Conservation (phyloP, 2,329 filamentous ascomycete genomes). For the Aureobasidium sp. region DNA sequence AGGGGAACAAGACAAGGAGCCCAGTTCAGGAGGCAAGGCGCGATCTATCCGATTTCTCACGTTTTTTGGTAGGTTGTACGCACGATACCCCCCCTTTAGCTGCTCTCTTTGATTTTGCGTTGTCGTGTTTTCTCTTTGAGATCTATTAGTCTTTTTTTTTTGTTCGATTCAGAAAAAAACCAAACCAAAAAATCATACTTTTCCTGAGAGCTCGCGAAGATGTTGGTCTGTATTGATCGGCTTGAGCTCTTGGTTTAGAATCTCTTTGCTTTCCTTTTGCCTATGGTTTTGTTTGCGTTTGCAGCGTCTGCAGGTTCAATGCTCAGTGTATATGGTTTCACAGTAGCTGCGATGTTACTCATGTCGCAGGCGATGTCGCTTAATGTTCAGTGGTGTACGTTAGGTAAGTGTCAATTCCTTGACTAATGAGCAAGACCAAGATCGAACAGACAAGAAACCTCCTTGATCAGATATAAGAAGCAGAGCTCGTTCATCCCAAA, state of each 20-base stretch:
- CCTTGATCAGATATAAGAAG: too few species aligned
- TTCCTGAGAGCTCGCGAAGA: not conserved
- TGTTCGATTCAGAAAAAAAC: not conserved
- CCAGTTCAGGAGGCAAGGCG: not conserved
- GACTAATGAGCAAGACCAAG: not conserved
- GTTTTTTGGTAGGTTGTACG: constrained; percentile 7
- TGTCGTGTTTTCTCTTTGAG: not conserved
- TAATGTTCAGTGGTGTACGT: not conserved
- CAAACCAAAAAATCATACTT: constrained; percentile 10
- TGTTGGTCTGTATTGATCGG: not conserved
- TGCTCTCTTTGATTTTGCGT: not conserved
- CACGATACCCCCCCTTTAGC: constrained; percentile 5
- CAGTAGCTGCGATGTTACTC: not conserved
- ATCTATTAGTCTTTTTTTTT: not conserved
- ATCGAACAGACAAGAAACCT: not conserved
- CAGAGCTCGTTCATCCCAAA: too few species aligned
- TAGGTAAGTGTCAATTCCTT: not conserved
- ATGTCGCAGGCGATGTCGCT: not conserved
- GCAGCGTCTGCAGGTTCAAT: not conserved
- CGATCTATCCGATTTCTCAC: constrained; percentile 1
- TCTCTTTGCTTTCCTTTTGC: not conserved
- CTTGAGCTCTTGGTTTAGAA: not conserved
- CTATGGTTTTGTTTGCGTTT: not conserved
- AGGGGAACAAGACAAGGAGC: not conserved
- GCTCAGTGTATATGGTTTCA: not conserved